A percentile compares a stretch with the other conserved stretches of the same genome.
These are phyloP conservation scores for Capsella rubella DNA, from an alignment of 441 rosid species.

Conservation along the genomic window DNA sequence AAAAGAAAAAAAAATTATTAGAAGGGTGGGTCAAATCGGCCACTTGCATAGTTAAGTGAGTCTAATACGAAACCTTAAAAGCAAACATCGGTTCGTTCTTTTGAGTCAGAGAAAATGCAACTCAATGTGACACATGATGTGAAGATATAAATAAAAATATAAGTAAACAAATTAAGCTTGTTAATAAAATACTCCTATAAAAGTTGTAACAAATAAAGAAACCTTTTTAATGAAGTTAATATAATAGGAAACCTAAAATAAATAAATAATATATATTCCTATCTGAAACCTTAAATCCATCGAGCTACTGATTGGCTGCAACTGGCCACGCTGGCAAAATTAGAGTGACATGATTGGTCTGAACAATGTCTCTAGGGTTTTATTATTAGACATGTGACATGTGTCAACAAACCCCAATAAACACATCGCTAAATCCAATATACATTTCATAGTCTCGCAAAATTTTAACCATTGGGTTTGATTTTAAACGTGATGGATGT, in stretches of 20 bases:
- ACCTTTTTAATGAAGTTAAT: slow-evolving; percentile 1
- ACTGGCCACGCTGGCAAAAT: slow-evolving; percentile 61
- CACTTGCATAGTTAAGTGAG: slow-evolving; percentile 52
- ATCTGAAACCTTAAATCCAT: slow-evolving; percentile 82
- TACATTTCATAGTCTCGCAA: slow-evolving; percentile 26
- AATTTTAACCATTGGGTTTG: slow-evolving; percentile 39
- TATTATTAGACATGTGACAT: slow-evolving; percentile 41
- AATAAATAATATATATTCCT: not conserved
- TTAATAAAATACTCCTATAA: slow-evolving; percentile 38
- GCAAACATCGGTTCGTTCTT: slow-evolving; percentile 48
- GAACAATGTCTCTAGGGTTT: slow-evolving; percentile 40
- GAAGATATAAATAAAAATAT: slow-evolving; percentile 11
- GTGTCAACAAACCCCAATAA: slow-evolving; percentile 54
- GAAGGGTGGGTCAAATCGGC: slow-evolving; percentile 64
- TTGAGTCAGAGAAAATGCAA: slow-evolving; percentile 44
- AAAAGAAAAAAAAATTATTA: not conserved
- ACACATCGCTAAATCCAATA: slow-evolving; percentile 47
- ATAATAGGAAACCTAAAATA: not conserved
- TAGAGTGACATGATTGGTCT: slow-evolving; percentile 63
- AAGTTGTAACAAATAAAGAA: slow-evolving; percentile 36
- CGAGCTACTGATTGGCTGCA: slow-evolving; percentile 81
- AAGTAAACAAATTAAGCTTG: slow-evolving; percentile 4
- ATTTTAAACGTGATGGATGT: slow-evolving; percentile 41
- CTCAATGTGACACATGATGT: slow-evolving; percentile 43
- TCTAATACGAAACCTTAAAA: slow-evolving; percentile 64